Percentiles rank a stretch among this genome's conserved stretches.
These are phyloP conservation scores for Sporothrix dimorphospora DNA, from an alignment of 2,329 filamentous ascomycete genomes.

Conservation along the genomic window DNA sequence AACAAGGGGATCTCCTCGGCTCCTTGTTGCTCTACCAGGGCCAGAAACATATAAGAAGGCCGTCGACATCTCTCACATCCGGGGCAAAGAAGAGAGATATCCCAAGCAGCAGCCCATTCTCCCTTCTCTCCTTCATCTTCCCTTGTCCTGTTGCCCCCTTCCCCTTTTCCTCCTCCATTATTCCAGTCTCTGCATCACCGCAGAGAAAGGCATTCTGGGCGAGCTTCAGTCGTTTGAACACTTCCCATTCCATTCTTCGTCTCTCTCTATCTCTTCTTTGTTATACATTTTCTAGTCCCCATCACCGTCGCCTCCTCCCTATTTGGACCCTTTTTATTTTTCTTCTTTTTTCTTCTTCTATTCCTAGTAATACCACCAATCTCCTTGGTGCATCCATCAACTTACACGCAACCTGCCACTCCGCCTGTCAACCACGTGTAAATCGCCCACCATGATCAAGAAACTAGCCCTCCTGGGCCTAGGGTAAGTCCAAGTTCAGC, in stretches of 20 bases:
- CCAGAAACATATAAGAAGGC: conserved; percentile 19
- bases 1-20: neutral
- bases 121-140: neutral
- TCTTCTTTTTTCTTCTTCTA: neutral
- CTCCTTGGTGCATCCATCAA: neutral
- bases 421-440: neutral
- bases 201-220: neutral
- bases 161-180: neutral
- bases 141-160: neutral
- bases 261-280: neutral
- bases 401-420: neutral
- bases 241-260: conserved; percentile 4
- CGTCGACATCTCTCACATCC: neutral
- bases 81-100: neutral
- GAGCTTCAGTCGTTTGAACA: neutral
- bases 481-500: conserved; percentile 26
- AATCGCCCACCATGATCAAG: conserved; percentile 25
- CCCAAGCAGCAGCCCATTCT: neutral
- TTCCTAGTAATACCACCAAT: neutral
- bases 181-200: neutral
- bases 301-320: neutral
- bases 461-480: conserved; percentile 32
- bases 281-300: neutral
- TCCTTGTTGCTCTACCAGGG: too few relatives aligned
- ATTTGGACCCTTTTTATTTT: neutral